Percentiles rank a stretch among this genome's conserved stretches.
Conservation (phyloP, 2,329 filamentous ascomycete species). For the Colletotrichum navitas region DNA sequence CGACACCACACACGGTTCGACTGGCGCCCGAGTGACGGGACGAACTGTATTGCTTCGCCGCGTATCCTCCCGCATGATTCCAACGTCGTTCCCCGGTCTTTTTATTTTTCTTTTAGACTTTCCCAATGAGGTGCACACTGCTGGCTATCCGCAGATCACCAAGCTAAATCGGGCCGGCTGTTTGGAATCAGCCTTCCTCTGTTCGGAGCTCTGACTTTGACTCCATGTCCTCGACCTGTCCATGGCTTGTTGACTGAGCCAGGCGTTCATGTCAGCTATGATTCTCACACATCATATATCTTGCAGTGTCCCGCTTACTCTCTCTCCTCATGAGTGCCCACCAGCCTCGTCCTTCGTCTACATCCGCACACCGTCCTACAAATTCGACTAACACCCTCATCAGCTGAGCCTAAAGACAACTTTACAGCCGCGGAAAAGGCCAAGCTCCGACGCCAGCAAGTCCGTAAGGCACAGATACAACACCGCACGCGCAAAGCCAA, state of each 20-base stretch:
- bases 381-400: not conserved
- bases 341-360: not conserved
- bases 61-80: conserved; percentile 18
- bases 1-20: no score
- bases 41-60: not conserved
- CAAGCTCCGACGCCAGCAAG: conserved; percentile 63
- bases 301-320: not conserved
- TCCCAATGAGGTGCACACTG: conserved; percentile 33
- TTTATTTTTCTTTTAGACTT: not conserved
- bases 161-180: conserved; percentile 21
- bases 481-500: conserved; percentile 69
- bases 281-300: not conserved
- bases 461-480: conserved; percentile 66
- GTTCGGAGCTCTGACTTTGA: conserved; percentile 7
- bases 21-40: not conserved
- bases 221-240: not conserved
- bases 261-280: not conserved
- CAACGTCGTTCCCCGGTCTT: conserved; percentile 2
- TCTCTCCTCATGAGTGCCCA: not conserved
- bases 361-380: no score
- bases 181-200: conserved; percentile 32
- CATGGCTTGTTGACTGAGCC: not conserved
- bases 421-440: conserved; percentile 50
- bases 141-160: conserved; percentile 15
- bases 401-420: conserved; percentile 15